phyloP scores from a whole-genome alignment of 2,329 filamentous ascomycete genomes.

The Aspergillus ochraceus region DNA sequence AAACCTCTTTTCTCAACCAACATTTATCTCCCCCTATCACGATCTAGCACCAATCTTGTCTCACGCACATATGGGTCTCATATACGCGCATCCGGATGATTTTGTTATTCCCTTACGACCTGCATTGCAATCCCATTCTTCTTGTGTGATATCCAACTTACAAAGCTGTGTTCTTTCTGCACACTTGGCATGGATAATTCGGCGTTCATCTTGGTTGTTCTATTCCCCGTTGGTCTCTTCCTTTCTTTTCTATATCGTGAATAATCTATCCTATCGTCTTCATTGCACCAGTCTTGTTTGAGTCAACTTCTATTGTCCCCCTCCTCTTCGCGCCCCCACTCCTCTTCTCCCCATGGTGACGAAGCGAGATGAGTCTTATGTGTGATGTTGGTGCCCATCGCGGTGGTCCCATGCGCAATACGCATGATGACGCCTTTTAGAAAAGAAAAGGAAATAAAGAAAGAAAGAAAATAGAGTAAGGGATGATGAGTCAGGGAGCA shows the following conservation, averaged over 20 bases:
- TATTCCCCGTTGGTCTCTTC: slow-evolving; percentile 12
- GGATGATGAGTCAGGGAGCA: background rate
- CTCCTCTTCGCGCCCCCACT: background rate
- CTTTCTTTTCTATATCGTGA: slow-evolving; percentile 10
- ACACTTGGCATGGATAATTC: slow-evolving; percentile 32
- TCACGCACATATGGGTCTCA: slow-evolving; percentile 33
- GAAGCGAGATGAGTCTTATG: background rate
- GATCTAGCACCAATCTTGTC: slow-evolving; percentile 25
- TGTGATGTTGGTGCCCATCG: background rate
- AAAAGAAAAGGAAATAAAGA: slow-evolving; percentile 8
- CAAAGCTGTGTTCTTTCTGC: slow-evolving; percentile 20
- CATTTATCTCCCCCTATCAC: slow-evolving; percentile 14
- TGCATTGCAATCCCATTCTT: slow-evolving; percentile 22
- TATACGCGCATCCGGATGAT: slow-evolving; percentile 29
- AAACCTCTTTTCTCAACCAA: slow-evolving; percentile 3
- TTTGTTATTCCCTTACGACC: slow-evolving; percentile 25
- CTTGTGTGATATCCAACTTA: slow-evolving; percentile 28
- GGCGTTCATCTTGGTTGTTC: slow-evolving; percentile 29
- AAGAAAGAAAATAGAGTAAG: background rate
- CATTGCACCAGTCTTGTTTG: background rate
- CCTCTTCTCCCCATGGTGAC: background rate
- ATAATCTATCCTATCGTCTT: slow-evolving; percentile 11
- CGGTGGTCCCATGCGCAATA: background rate
- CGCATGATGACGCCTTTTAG: background rate
- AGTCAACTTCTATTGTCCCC: background rate